A percentile compares a stretch with the other conserved stretches of the same genome.
phyloP scores from a whole-genome alignment of 371 early-diverging fungal genomes.

The Circinella umbellata region DNA sequence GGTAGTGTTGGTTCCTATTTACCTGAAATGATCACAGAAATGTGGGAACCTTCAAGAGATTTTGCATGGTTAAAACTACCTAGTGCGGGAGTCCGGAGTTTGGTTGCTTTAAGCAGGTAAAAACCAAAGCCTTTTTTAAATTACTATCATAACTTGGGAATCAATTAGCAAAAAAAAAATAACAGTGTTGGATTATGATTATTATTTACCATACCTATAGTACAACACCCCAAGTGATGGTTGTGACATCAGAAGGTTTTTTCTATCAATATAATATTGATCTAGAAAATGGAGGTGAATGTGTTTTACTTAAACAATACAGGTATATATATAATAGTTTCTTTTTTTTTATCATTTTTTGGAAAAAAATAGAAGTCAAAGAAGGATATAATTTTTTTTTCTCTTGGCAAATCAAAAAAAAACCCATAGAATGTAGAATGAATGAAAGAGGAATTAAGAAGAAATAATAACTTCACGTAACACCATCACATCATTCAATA shows the following conservation, averaged over 20 bases:
- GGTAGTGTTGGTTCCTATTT: conserved; percentile 68
- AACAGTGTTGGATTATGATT: background rate
- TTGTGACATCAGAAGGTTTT: conserved; percentile 90
- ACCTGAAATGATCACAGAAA: conserved; percentile 88
- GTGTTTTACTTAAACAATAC: conserved; percentile 83
- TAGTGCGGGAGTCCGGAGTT: conserved; percentile 74
- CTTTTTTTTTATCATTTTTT: no score
- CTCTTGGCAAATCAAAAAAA: no score
- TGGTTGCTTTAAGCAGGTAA: conserved; percentile 81
- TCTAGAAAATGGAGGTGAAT: conserved; percentile 93
- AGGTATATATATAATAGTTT: conserved; percentile 35
- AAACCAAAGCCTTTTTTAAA: background rate
- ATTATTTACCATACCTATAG: conserved; percentile 29
- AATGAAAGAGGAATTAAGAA: background rate
- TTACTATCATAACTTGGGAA: background rate
- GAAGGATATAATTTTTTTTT: background rate
- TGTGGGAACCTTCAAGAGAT: conserved; percentile 95
- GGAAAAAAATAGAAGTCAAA: background rate
- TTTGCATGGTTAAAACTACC: conserved; percentile 94
- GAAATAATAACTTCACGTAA: background rate
- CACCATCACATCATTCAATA: background rate
- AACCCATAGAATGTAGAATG: no score
- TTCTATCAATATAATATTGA: conserved; percentile 93
- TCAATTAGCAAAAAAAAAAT: no score
- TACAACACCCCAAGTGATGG: conserved; percentile 85